Evolutionary conservation across 2,329 filamentous ascomycete genomes (phyloP), one percentile per base, ranked within the genome.

Genomic region (Chaetomium globosum): DNA sequence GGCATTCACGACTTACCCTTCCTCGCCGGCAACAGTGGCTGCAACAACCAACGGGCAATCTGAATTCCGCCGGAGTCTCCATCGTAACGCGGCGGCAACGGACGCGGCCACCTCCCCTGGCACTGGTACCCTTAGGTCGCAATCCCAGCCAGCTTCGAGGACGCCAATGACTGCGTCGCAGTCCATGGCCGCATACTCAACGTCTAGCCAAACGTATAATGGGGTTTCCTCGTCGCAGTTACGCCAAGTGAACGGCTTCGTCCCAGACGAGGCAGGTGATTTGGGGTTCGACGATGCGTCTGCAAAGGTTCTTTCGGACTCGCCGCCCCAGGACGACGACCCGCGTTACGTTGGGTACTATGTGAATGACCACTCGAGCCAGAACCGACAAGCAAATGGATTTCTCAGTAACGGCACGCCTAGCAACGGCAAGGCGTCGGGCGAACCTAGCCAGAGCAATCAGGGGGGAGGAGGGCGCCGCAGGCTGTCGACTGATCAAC

Each of bases 131-230:
- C 74, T 87, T 67, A 81, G 87, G 68, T 89, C 87, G 30, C 87
- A 89, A 73, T 89, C 87, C n/a, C 87, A 89, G 73, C 87, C 87
- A 28, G 86, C 86, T 2, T 82, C 84, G 39, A 79, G 85, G 36
- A 73, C 72, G 2, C 72, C 78, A 2, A 74, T 78, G 69, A 66
- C 69, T 71, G 75, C 55, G 67, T 75, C 70, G 36, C 79, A 71
- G 65, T 72, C 63, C 66, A 63, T 64, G 68, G 76, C 71, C 61
- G 72, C 65, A 39, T 74, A 76, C 64, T 74, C 70, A 10, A 70
- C 73, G 64, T 63, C 72, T 63, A 71, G 70, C 61, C 77, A 78
- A 69, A 68, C 78, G 49, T 71, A 79, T 26, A 77, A 77, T 56
- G 78, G 77, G 13, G 70, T 77, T 2, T 68, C 77, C 0, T 73